Evolutionary conservation across 306 rosid species (phyloP), one percentile per base, ranked within the genome.

Genomic region (Trifolium dubium): DNA sequence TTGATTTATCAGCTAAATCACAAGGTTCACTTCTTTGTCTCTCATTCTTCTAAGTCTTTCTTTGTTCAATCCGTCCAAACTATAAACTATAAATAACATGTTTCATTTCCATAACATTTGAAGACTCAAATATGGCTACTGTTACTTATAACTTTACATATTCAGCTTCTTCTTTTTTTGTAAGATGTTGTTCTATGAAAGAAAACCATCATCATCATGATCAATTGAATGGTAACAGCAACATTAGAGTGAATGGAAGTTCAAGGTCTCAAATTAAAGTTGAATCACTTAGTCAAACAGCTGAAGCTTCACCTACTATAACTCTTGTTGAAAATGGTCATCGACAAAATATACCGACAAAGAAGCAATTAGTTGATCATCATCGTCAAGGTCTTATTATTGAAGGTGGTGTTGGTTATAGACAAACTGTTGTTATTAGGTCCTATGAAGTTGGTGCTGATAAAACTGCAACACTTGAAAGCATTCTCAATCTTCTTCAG

Each of bases 391-490:
- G 92, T 7, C 74, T 85, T 51, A 87, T 88, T 19, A 79, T 81
- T 4, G 97, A 89, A 84, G 88, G 91, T 5, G 97, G 94, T 35
- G 94, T 93, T 58, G 96, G 88, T 34, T 91, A 93, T 77, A 84
- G 91, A 73, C 97, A 91, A 54, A 91, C 91, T n/a, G 83, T 94
- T 56, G 96, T 94, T 67, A 61, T 93, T 19, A 81, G 97, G 72
- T 93, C 97, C 70, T 91, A 91, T 77, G 98, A 94, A 81, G 97
- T 94, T 73, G 97, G 98, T 51, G 80, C 96, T 30, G 98, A 93
- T 69, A 93, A 91, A 80, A 89, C 98, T 41, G 92, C 91, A 1
- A 91, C 96, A 17, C 75, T 93, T 14, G 98, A 91, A 79, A 88
- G 92, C 80, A 81, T 93, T 64, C 90, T 88, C 71, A 89, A 91